Base-by-base conservation (phyloP, 2,329 filamentous ascomycete species). In the Bipolaris victoriae region DNA sequence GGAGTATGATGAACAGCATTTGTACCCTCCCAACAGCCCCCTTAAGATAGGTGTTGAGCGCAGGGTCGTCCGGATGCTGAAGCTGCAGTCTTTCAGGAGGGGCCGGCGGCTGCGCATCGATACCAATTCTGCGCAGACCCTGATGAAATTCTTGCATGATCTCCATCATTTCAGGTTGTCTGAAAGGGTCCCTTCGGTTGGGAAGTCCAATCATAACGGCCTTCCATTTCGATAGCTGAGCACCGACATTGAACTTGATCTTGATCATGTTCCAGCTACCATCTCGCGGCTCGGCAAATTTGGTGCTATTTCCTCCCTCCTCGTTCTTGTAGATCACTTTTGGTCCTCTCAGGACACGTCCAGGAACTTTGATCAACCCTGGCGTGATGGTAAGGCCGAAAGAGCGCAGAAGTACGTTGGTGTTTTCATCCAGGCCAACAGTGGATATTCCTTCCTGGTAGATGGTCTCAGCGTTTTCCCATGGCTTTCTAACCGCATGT, bases 361-460 rank as follows among this genome's bases (percentile, higher is more conserved):
- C 92, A 0, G 81, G 80, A 0, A 96, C 89, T 0, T 88, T 89
- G 39, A 96, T 79, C 18, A 96, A 81, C 3, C 79, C 74, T 18
- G 82, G 82, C 3, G 78, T 81, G 2, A 91, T 80, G 0, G 74
- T 75, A 49, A 95, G 78, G 10, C 86, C 87, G 60, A 92, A 93
- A 3, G 80, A 68, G 7, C 50, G 50, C 62, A 67, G 7, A 20
- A 64, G 48, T 10, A 62, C 9, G 41, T 67, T 68, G 0, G 59
- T 47, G 1, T 57, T 58, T 39, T 40, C 39, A 49, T 65, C 60
- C 3, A 68, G 44, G 22, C 65, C 64, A 35, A 62, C 57, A 44
- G 62, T 65, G 20, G 55, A 18, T 20, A 62, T 43, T 10, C 65
- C 62, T n/a, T 62, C 43, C 1, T 29, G 7, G 29, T 56, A 55